These are phyloP conservation scores for Cystobasidium slooffiae DNA, from an alignment of 1,284 basidiomycete genomes.

Conservation along the genomic window DNA sequence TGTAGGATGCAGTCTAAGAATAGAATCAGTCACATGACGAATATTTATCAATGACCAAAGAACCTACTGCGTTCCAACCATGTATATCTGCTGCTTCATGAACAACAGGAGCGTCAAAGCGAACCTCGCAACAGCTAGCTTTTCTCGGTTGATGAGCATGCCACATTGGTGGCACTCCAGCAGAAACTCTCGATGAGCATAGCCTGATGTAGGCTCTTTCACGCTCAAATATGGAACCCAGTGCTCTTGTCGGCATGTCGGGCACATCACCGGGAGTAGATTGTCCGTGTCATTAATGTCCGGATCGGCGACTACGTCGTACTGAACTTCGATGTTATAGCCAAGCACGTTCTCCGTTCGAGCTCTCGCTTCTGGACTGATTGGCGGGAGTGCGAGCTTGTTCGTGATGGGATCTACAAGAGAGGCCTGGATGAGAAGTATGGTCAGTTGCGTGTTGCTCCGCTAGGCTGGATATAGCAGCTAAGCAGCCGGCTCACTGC, in stretches of 20 bases:
- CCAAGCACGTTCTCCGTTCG: constrained; percentile 2
- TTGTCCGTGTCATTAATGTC: constrained; percentile 25
- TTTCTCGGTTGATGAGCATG: constrained; percentile 31
- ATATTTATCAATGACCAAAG: background rate
- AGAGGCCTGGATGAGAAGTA: background rate
- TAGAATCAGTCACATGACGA: background rate
- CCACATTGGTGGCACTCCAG: constrained; percentile 30
- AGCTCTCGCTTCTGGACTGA: background rate
- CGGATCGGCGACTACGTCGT: constrained; percentile 28
- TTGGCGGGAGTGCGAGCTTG: constrained; percentile 7
- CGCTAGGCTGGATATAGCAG: background rate
- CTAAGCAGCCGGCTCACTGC: background rate
- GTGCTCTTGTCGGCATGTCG: constrained; percentile 26
- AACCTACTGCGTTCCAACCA: constrained; percentile 36
- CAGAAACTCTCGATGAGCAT: constrained; percentile 31
- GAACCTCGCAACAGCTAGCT: constrained; percentile 26
- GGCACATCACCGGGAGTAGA: constrained; percentile 28
- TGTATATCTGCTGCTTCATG: constrained; percentile 33
- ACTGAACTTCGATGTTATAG: constrained; percentile 29
- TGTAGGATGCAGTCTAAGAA: constrained; percentile 23
- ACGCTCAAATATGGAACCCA: constrained; percentile 29
- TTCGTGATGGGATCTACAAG: constrained; percentile 22
- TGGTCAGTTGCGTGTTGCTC: background rate
- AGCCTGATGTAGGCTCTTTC: constrained; percentile 29
- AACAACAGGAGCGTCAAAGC: constrained; percentile 28